These are phyloP conservation scores for Cryptococcus sp. DNA, from an alignment of 1,284 basidiomycete species.

Conservation along the genomic window DNA sequence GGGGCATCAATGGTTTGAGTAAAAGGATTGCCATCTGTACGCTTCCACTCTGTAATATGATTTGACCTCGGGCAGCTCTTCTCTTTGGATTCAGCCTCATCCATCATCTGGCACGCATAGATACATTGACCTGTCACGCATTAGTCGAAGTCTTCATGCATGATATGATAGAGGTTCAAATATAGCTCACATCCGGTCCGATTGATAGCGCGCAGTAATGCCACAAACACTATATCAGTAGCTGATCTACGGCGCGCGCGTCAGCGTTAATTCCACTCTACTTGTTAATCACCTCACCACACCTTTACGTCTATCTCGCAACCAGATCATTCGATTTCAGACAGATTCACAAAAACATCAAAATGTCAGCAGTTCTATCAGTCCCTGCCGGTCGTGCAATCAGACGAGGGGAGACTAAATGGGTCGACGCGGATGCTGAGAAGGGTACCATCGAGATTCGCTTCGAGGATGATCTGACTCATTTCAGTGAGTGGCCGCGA, in stretches of 20 bases:
- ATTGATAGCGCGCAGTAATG: too few relatives aligned
- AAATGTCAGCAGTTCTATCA: slow-evolving; percentile 37
- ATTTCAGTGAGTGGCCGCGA: slow-evolving; percentile 35
- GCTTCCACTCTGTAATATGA: too few relatives aligned
- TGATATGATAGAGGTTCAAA: too few relatives aligned
- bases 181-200: too few relatives aligned
- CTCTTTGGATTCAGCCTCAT: too few relatives aligned
- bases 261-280: neutral
- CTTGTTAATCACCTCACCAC: neutral
- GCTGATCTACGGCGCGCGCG: neutral
- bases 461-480: slow-evolving; percentile 46
- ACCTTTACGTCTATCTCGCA: neutral
- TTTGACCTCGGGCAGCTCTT: too few relatives aligned
- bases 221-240: too few relatives aligned
- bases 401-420: slow-evolving; percentile 38
- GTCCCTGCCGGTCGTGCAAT: slow-evolving; percentile 45
- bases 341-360: neutral
- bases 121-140: too few relatives aligned
- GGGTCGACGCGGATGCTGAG: slow-evolving; percentile 49
- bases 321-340: neutral
- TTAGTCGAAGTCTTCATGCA: too few relatives aligned
- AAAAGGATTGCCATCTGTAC: too few relatives aligned
- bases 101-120: too few relatives aligned
- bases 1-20: too few relatives aligned
- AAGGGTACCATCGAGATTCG: slow-evolving; percentile 47